A percentile compares a stretch with the other conserved stretches of the same genome.
Conservation (phyloP, 768 basidiomycete genomes). For the Daedalea quercina region DNA sequence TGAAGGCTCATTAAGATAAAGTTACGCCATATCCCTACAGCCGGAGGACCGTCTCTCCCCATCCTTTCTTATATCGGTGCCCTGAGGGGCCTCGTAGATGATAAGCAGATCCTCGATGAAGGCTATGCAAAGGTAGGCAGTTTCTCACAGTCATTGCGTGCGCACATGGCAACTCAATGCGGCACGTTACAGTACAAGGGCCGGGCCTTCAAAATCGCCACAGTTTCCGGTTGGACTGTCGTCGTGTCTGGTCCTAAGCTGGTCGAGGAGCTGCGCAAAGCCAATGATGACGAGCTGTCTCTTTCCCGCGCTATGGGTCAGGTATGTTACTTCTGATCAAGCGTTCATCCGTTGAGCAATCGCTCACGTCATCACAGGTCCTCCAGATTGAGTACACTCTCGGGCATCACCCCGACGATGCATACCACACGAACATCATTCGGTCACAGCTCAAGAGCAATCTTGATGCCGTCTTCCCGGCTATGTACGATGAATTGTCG, state of each 20-base stretch:
- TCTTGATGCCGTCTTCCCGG: conserved; percentile 15
- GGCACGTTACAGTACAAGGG: conserved; percentile 9
- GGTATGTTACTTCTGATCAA: conserved; percentile 20
- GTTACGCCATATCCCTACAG: conserved; percentile 23
- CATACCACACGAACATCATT: conserved; percentile 19
- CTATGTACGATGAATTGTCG: conserved; percentile 19
- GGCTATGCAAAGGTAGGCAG: conserved; percentile 27
- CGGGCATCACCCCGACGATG: conserved; percentile 14
- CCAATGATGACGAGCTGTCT: conserved; percentile 38
- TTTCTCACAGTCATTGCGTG: not conserved
- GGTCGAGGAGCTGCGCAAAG: conserved; percentile 45
- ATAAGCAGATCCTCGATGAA: conserved; percentile 26
- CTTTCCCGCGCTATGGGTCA: conserved; percentile 34
- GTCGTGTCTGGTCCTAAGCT: conserved; percentile 35
- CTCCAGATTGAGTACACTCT: conserved; percentile 31
- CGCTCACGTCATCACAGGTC: not conserved
- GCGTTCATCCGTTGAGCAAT: conserved; percentile 15
- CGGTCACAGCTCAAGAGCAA: conserved; percentile 22
- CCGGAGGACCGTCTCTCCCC: conserved; percentile 26
- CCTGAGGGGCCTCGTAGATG: conserved; percentile 23
- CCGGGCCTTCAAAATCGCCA: conserved; percentile 35
- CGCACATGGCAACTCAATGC: conserved; percentile 10
- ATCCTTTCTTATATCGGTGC: conserved; percentile 28
- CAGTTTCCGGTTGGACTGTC: conserved; percentile 39
- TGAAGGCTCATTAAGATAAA: not conserved